Conservation (phyloP, 306 rosid species). For the Medicago lupulina region DNA sequence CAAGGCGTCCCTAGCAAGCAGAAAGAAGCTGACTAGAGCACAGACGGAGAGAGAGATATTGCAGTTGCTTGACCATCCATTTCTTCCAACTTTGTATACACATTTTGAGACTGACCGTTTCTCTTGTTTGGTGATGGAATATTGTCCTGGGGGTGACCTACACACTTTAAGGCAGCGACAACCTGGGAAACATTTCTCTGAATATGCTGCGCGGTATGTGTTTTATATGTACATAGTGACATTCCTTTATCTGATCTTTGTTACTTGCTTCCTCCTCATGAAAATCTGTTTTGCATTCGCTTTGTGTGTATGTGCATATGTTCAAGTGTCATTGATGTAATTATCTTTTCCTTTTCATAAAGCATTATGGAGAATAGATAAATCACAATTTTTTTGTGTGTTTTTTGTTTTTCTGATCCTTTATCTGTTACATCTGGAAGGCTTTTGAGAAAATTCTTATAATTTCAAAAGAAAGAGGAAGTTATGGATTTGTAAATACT, state of each 20-base stretch:
- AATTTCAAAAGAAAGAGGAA: conserved; percentile 29
- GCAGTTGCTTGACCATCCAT: conserved; percentile 98
- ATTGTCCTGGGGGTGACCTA: conserved; percentile 98
- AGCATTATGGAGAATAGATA: no score
- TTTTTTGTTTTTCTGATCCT: not conserved
- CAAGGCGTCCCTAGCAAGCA: conserved; percentile 91
- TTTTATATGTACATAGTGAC: conserved; percentile 26
- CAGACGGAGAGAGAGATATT: conserved; percentile 97
- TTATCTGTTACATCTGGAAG: not conserved
- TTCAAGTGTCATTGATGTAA: conserved; percentile 19
- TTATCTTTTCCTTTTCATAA: conserved; percentile 16
- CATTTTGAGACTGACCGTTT: conserved; percentile 98
- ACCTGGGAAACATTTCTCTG: conserved; percentile 98
- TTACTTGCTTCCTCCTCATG: conserved; percentile 7
- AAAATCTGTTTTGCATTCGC: conserved; percentile 12
- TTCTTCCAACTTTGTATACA: conserved; percentile 93
- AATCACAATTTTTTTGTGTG: not conserved
- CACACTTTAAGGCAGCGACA: conserved; percentile 99
- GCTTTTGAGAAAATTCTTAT: conserved; percentile 19
- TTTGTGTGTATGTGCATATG: conserved; percentile 24
- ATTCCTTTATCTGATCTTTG: conserved; percentile 23
- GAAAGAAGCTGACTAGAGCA: conserved; percentile 95
- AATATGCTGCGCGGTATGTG: conserved; percentile 98
- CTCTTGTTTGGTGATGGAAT: conserved; percentile 98
- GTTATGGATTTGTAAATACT: conserved; percentile 9